Base-by-base conservation (phyloP, 257 asterid species). In the Echites panduratus region DNA sequence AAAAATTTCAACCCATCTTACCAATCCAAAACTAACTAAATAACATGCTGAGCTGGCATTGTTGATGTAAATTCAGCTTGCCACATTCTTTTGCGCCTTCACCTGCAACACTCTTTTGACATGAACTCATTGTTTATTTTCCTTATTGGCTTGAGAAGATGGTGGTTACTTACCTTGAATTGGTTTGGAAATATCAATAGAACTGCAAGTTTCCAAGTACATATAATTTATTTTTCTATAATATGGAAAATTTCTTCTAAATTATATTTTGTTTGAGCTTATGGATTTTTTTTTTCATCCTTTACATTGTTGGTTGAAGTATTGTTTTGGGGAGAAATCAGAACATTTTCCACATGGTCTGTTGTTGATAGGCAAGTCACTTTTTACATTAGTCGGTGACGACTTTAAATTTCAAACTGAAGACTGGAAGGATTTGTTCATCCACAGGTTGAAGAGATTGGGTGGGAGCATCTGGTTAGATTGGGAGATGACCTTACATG, bases 361-460 rank as follows among this genome's bases (percentile, higher is more conserved):
- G 6, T 16, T 17, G 8, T 35, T 64, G 38, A 2, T 41, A 64
- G 22, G 24, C 53, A 40, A 14, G 12, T 63, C 40, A 38, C 10
- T 20, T 53, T 66, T 62, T 24, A 9, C 66, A 26, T 35, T n/a
- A 70, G 70, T 50, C 27, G 43, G 75, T 41, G 24, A 44, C 45
- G 65, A 4, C 22, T 9, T 58, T 19, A 27, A 62, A 43, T 13
- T 49, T 41, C 68, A 48, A 72, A 13, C 58, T 66, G 57, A 71
- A 29, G 66, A 58, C 22, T 81, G 12, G 62, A 75, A 76, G 73
- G 35, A 19, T 49, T 59, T n/a, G 29, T 78, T 61, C 19, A 24
- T 78, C 5, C 63, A 47, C 88, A 91, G 97, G 83, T 89, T 65
- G 96, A 91, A 80, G 95, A 91, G 85, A 82, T 91, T 76, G 96